A percentile compares a stretch with the other conserved stretches of the same genome.
phyloP scores from a whole-genome alignment of 2,329 filamentous ascomycete species.

The Rutstroemia sydowiana region DNA sequence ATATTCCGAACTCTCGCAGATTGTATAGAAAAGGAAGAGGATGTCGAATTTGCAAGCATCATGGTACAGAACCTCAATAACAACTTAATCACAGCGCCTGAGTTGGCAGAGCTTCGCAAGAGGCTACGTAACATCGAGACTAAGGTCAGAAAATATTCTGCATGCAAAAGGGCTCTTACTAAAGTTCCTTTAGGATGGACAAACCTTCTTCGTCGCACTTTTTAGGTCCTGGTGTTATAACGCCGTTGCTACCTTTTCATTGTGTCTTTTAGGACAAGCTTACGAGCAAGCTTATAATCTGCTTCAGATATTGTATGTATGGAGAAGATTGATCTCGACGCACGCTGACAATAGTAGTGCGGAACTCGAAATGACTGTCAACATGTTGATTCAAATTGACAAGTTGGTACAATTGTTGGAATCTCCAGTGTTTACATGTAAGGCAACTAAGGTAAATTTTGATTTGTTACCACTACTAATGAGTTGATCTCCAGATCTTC shows the following conservation, averaged over 20 bases:
- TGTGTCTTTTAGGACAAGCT: slow-evolving; percentile 90
- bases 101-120: slow-evolving; percentile 84
- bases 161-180: slow-evolving; percentile 1
- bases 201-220: slow-evolving; percentile 87
- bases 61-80: slow-evolving; percentile 99
- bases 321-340: background rate
- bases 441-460: slow-evolving; percentile 29
- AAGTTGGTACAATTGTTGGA: slow-evolving; percentile 95
- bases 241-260: slow-evolving; percentile 91
- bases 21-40: slow-evolving; percentile 94
- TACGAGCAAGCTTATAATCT: slow-evolving; percentile 98
- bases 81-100: slow-evolving; percentile 94
- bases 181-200: slow-evolving; percentile 60
- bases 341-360: slow-evolving; percentile 49
- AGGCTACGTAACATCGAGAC: slow-evolving; percentile 84
- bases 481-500: slow-evolving; percentile 57
- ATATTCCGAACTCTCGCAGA: slow-evolving; percentile 95
- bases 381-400: slow-evolving; percentile 97
- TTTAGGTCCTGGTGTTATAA: slow-evolving; percentile 99
- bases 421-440: slow-evolving; percentile 95
- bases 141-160: slow-evolving; percentile 43
- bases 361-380: slow-evolving; percentile 97
- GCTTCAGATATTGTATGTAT: slow-evolving; percentile 76
- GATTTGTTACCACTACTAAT: background rate
- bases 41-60: slow-evolving; percentile 96